These are phyloP conservation scores for Ramaria sp. DNA, from an alignment of 768 basidiomycete genomes.

Conservation along the genomic window DNA sequence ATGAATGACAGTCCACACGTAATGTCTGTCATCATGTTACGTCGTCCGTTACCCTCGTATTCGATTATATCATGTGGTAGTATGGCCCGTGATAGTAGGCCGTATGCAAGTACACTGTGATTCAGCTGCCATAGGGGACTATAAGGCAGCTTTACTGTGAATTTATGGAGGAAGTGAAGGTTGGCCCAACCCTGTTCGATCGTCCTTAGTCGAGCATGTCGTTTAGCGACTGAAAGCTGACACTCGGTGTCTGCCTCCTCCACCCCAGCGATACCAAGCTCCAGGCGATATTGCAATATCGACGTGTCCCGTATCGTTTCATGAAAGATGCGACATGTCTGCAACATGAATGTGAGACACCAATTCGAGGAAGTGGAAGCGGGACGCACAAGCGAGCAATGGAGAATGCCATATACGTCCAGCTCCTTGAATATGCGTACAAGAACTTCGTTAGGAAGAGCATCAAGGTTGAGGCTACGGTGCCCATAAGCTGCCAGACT, in stretches of 20 bases:
- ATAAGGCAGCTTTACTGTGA: background rate
- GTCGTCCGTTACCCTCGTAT: too few species aligned
- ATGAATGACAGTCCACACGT: slow-evolving; percentile 28
- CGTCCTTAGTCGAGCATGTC: background rate
- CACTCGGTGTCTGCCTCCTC: background rate
- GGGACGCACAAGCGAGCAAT: background rate
- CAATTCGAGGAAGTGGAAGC: background rate
- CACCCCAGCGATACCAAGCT: background rate
- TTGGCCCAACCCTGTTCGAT: background rate
- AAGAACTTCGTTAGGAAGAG: background rate
- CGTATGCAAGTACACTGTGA: slow-evolving; percentile 45
- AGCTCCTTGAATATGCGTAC: background rate
- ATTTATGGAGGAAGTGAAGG: background rate
- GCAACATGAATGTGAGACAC: background rate
- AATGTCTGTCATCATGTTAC: background rate
- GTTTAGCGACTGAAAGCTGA: too few species aligned
- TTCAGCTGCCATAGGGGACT: slow-evolving; percentile 46
- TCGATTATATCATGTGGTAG: too few species aligned
- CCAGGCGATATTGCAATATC: background rate
- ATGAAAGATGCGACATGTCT: slow-evolving; percentile 1
- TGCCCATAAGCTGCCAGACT: too few species aligned
- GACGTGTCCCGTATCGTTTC: background rate
- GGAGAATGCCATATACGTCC: background rate
- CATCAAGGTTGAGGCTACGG: too few species aligned
- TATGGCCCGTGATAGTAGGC: too few species aligned